Evolutionary conservation across 805 yeast genomes (phyloP).

Genomic region (Kuraishia cidri): DNA sequence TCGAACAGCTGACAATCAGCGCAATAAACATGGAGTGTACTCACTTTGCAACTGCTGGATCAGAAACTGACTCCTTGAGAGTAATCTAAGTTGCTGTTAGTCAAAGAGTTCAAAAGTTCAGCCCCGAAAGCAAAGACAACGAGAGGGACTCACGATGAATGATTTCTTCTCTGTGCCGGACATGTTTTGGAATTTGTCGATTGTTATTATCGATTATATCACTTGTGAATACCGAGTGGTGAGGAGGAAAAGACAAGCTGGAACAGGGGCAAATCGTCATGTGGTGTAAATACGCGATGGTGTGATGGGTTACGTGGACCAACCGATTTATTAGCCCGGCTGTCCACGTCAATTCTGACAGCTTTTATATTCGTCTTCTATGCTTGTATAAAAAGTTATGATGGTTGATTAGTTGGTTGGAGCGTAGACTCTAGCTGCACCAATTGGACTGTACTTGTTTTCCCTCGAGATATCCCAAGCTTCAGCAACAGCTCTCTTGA

Average conservation of each 20-base stretch:
- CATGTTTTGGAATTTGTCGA: no score
- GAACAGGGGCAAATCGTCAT: no score
- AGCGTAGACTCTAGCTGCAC: constrained; percentile 23
- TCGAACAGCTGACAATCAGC: no score
- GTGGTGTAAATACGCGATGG: no score
- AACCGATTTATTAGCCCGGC: no score
- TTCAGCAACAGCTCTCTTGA: constrained; percentile 51
- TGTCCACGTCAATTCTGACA: no score
- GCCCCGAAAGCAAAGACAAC: not conserved
- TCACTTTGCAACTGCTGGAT: constrained; percentile 20
- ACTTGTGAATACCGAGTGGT: not conserved
- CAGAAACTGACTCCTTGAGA: constrained; percentile 24
- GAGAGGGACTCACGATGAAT: constrained; percentile 17
- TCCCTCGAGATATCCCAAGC: constrained; percentile 41
- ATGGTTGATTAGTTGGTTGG: no score
- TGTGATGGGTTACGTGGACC: no score
- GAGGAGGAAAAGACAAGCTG: no score
- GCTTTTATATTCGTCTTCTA: no score
- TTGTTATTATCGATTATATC: not conserved
- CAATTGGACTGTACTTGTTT: constrained; percentile 41
- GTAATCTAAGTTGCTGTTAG: constrained; percentile 18
- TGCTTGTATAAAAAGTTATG: no score
- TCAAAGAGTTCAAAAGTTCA: constrained; percentile 1
- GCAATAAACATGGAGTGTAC: constrained; percentile 2
- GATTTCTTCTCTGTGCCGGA: constrained; percentile 20